Evolutionary conservation across 2,329 filamentous ascomycete genomes (phyloP).

Genomic region (Drechslerella coelobrocha): DNA sequence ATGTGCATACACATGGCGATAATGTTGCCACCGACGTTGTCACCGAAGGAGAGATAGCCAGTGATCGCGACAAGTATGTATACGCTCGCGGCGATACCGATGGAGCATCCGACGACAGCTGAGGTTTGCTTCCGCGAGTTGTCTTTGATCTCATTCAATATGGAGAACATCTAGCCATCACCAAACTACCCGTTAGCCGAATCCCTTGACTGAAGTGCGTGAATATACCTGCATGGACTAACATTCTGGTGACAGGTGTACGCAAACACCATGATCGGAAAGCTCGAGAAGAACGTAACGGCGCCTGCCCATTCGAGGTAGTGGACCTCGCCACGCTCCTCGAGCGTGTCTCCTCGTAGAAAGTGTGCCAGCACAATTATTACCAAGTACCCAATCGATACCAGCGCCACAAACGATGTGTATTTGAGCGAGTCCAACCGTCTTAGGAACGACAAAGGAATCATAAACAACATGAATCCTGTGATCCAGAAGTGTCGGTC

Average conservation of each 20-base stretch:
- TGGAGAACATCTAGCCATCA: constrained; percentile 85
- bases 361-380: constrained; percentile 94
- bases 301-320: constrained; percentile 80
- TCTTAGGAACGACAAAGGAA: constrained; percentile 89
- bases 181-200: constrained; percentile 54
- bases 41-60: constrained; percentile 93
- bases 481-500: constrained; percentile 98
- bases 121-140: constrained; percentile 80
- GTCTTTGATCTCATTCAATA: constrained; percentile 90
- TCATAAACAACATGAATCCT: constrained; percentile 95
- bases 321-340: constrained; percentile 75
- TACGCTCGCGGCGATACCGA: constrained; percentile 83
- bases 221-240: constrained; percentile 63
- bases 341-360: constrained; percentile 74
- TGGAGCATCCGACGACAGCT: constrained; percentile 79
- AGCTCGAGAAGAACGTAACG: constrained; percentile 78
- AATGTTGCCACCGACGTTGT: constrained; percentile 88
- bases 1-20: constrained; percentile 78
- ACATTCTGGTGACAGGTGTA: constrained; percentile 99
- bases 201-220: constrained; percentile 1
- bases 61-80: constrained; percentile 94
- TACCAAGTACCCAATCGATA: constrained; percentile 93
- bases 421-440: constrained; percentile 96
- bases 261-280: constrained; percentile 97
- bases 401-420: constrained; percentile 86